Percentiles rank a stretch among this genome's conserved stretches.
phyloP scores from a whole-genome alignment of 306 rosid genomes.

The Vachellia collinsii region DNA sequence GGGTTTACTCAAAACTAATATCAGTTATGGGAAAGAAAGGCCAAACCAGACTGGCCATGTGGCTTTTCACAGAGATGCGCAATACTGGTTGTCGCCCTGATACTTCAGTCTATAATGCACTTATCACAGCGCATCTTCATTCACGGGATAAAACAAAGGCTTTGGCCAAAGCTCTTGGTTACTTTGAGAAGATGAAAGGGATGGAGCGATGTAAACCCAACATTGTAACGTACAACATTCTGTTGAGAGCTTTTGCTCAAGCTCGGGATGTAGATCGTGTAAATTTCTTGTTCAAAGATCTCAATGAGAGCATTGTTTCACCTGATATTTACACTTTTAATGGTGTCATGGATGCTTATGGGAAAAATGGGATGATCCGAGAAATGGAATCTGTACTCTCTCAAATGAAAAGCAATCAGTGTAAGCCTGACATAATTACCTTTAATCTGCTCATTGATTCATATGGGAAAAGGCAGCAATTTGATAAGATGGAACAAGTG shows the following conservation, averaged over 20 bases:
- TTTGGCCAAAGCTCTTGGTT: slow-evolving; percentile 70
- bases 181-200: slow-evolving; percentile 95
- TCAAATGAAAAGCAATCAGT: slow-evolving; percentile 74
- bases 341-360: slow-evolving; percentile 97
- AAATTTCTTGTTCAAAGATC: slow-evolving; percentile 75
- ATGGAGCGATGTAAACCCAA: slow-evolving; percentile 85
- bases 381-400: slow-evolving; percentile 87
- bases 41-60: slow-evolving; percentile 89
- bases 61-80: slow-evolving; percentile 98
- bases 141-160: slow-evolving; percentile 77
- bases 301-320: slow-evolving; percentile 74
- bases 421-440: slow-evolving; percentile 84
- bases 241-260: slow-evolving; percentile 88
- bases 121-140: slow-evolving; percentile 89
- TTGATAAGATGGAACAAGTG: slow-evolving; percentile 95
- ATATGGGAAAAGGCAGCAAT: slow-evolving; percentile 88
- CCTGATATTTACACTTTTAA: slow-evolving; percentile 80
- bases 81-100: slow-evolving; percentile 36
- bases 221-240: slow-evolving; percentile 83
- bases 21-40: slow-evolving; percentile 94
- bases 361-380: slow-evolving; percentile 82
- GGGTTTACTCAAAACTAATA: slow-evolving; percentile 84
- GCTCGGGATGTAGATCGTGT: slow-evolving; percentile 68
- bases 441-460: slow-evolving; percentile 85
- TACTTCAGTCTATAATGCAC: slow-evolving; percentile 34